These are phyloP conservation scores for Venturia aucupariae DNA, from an alignment of 2,329 filamentous ascomycete genomes.

Conservation along the genomic window DNA sequence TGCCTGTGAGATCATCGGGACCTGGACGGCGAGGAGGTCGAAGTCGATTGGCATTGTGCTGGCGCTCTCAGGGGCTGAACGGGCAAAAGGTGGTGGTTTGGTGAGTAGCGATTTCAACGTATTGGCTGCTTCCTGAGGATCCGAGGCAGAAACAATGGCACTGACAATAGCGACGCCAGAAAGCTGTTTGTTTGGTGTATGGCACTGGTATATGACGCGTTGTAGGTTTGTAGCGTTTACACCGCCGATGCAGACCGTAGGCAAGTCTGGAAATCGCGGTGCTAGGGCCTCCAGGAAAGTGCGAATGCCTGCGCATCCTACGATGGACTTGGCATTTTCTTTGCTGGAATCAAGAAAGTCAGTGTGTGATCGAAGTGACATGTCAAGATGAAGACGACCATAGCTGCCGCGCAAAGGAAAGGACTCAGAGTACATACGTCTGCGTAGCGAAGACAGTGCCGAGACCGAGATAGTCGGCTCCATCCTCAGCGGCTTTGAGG, in stretches of 20 bases:
- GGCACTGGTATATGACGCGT: slow-evolving; percentile 64
- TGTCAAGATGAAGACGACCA: slow-evolving; percentile 9
- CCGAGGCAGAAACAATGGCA: slow-evolving; percentile 66
- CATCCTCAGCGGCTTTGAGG: slow-evolving; percentile 57
- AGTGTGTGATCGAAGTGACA: slow-evolving; percentile 5
- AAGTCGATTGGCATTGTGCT: slow-evolving; percentile 18
- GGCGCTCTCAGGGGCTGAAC: slow-evolving; percentile 11
- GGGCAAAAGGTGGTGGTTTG: slow-evolving; percentile 17
- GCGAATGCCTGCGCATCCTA: slow-evolving; percentile 63
- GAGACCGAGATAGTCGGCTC: slow-evolving; percentile 86
- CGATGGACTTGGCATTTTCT: slow-evolving; percentile 74
- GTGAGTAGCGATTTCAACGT: slow-evolving; percentile 50
- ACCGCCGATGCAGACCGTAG: slow-evolving; percentile 79
- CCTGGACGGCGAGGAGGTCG: slow-evolving; percentile 17
- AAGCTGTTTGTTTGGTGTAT: slow-evolving; percentile 35
- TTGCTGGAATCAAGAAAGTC: slow-evolving; percentile 49
- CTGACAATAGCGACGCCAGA: slow-evolving; percentile 84
- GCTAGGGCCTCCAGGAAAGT: slow-evolving; percentile 54
- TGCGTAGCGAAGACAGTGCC: slow-evolving; percentile 81
- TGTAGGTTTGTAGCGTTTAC: slow-evolving; percentile 70
- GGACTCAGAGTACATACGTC: slow-evolving; percentile 52
- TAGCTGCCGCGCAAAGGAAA: too few relatives aligned
- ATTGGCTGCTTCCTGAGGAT: slow-evolving; percentile 55
- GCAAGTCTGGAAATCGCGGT: slow-evolving; percentile 29
- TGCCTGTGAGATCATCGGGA: slow-evolving; percentile 42